Evolutionary conservation across 2,329 filamentous ascomycete genomes (phyloP).

Genomic region (Aspergillus hiratsukae): DNA sequence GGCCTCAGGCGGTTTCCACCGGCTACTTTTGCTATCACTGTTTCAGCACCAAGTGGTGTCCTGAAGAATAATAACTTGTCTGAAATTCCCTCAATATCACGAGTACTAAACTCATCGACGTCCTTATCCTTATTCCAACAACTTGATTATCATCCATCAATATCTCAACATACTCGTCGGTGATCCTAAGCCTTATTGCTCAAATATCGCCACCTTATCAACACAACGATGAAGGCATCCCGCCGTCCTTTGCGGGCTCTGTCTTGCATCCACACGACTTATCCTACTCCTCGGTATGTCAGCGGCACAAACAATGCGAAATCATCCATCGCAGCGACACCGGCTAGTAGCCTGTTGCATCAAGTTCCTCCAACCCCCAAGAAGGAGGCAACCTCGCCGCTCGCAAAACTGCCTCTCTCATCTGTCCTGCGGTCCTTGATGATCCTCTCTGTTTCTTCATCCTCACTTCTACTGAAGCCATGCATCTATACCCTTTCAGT

Average conservation of each 20-base stretch:
- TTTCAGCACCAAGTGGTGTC: not conserved
- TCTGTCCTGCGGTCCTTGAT: slow-evolving; percentile 35
- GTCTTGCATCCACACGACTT: slow-evolving; percentile 6
- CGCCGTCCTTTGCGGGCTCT: slow-evolving; percentile 23
- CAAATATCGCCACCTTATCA: not conserved
- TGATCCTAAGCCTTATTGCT: not conserved
- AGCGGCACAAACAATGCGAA: slow-evolving; percentile 31
- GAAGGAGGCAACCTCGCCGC: slow-evolving; percentile 23
- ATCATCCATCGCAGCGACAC: slow-evolving; percentile 23
- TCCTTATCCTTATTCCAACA: not conserved
- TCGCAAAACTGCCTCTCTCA: slow-evolving; percentile 34
- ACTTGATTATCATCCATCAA: not conserved
- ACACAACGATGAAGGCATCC: slow-evolving; percentile 24
- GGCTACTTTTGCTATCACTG: slow-evolving; percentile 3
- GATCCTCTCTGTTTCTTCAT: slow-evolving; percentile 36
- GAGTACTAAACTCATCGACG: not conserved
- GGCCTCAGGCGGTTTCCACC: slow-evolving; percentile 23
- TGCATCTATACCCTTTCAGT: slow-evolving; percentile 66
- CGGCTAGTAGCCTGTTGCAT: slow-evolving; percentile 19
- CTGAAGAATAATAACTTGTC: not conserved
- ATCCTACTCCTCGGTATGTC: slow-evolving; percentile 20
- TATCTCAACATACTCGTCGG: not conserved
- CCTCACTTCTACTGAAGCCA: slow-evolving; percentile 59
- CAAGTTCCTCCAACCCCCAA: slow-evolving; percentile 21
- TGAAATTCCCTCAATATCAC: not conserved